Evolutionary conservation across 805 yeast genomes (phyloP).

Genomic region (Kodamaea neixiangensis): DNA sequence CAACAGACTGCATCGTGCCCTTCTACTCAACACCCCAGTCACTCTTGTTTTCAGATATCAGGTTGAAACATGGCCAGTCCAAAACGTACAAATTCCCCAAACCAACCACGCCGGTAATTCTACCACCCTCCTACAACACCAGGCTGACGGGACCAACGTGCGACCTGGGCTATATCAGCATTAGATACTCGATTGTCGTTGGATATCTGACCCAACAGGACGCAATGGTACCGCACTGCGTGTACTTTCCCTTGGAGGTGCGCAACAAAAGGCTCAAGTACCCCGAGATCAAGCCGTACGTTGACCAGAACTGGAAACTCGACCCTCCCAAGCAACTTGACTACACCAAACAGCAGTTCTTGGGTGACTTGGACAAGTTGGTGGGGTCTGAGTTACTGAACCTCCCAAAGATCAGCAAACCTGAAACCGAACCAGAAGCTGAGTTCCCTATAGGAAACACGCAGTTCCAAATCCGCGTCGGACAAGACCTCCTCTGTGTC

Average conservation of each 20-base stretch:
- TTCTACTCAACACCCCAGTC: constrained; percentile 43
- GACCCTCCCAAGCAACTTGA: constrained; percentile 1
- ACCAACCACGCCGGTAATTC: constrained; percentile 16
- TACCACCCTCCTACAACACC: constrained; percentile 45
- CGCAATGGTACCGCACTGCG: constrained; percentile 20
- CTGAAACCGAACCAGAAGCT: constrained; percentile 11
- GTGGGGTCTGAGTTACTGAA: constrained; percentile 34
- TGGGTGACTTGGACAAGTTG: constrained; percentile 33
- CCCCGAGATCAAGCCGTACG: constrained; percentile 2
- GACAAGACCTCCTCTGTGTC: constrained; percentile 32
- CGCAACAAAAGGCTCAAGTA: constrained; percentile 10
- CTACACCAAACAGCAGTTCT: constrained; percentile 16
- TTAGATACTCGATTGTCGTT: constrained; percentile 37
- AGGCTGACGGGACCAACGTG: constrained; percentile 41
- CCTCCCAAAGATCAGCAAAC: constrained; percentile 34
- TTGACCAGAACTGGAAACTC: constrained; percentile 10
- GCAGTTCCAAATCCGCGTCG: constrained; percentile 40
- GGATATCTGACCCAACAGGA: constrained; percentile 24
- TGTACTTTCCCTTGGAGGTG: constrained; percentile 39
- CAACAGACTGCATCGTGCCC: constrained; percentile 28
- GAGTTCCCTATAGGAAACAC: constrained; percentile 20
- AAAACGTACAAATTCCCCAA: constrained; percentile 20
- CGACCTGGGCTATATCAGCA: constrained; percentile 41
- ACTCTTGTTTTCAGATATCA: constrained; percentile 36
- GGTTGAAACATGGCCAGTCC: constrained; percentile 19